Evolutionary conservation across 805 yeast genomes (phyloP).

Genomic region (Cyberlindnera mycetangii): DNA sequence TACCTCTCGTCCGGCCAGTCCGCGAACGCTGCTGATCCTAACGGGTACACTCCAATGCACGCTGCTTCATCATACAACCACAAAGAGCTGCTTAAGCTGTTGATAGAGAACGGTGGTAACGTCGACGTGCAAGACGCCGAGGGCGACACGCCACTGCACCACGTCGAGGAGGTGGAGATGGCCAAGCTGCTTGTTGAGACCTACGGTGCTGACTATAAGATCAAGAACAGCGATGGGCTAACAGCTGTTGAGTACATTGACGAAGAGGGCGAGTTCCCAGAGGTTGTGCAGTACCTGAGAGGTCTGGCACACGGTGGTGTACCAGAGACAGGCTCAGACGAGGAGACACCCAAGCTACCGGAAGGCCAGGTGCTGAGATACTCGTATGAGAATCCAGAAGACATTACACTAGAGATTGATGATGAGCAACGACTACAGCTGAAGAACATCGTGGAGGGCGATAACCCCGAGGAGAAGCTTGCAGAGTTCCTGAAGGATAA

Average conservation of each 20-base stretch:
- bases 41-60: constrained; percentile 95
- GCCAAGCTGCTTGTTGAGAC: constrained; percentile 69
- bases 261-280: constrained; percentile 85
- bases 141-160: constrained; percentile 95
- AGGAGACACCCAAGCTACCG: constrained; percentile 25
- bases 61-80: constrained; percentile 97
- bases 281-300: constrained; percentile 62
- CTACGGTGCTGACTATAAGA: constrained; percentile 60
- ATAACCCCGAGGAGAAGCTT: constrained; percentile 76
- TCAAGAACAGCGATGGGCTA: constrained; percentile 69
- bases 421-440: constrained; percentile 59
- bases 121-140: constrained; percentile 80
- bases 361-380: constrained; percentile 49
- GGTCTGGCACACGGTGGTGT: constrained; percentile 34
- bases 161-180: constrained; percentile 65
- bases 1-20: constrained; percentile 51
- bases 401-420: constrained; percentile 42
- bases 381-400: constrained; percentile 47
- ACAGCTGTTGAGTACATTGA: constrained; percentile 72
- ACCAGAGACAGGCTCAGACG: too few relatives aligned
- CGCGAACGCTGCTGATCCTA: constrained; percentile 78
- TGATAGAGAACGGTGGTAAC: constrained; percentile 67
- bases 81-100: constrained; percentile 55
- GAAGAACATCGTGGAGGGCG: constrained; percentile 72
- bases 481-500: constrained; percentile 64